Evolutionary conservation across 805 yeast species (phyloP), one percentile per base, ranked within the genome.

Genomic region (Kluyveromyces aestuarii): DNA sequence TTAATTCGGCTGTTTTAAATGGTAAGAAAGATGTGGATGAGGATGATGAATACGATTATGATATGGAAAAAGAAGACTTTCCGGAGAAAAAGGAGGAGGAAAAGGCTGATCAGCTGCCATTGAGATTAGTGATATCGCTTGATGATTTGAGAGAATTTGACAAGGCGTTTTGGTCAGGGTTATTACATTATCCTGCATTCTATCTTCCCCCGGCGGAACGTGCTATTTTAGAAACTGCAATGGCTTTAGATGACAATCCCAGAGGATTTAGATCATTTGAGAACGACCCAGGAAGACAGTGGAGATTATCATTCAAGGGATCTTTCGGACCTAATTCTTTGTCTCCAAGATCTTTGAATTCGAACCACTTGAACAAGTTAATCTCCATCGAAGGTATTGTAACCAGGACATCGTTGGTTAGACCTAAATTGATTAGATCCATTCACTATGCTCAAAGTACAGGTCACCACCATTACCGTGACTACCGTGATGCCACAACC

Each of bases 361-460:
- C 98, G 2, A 68, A 75, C 13, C 83, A 79, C 54, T 71, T 93
- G 46, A 88, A 96, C 48, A 82, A 83, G 61, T 72, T 91, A 77
- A 80, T 93, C 41, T 82, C 95, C 1, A 74, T 93, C 21, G 97
- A 93, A 68, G 99, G 99, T 48, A 93, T 93, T 57, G 96, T 93
- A 16, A 91, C 98, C 1, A 76, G 93, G 54, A 90, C 96, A 30
- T 89, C 97, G 1, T 73, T 93, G 50, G 95, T 93, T 40, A 77
- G 98, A 52, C 99, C 99, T 37, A 91, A 91, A 64, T 78, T 91
- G 48, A 76, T 89, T 44, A 77, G 95, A 58, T 87, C 96, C 10
- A 96, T 93, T 27, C 98, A 91, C 69, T 91, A 86, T 64, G 88
- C 95, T 52, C 96, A 88, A 50, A 77, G 77, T 39, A 85, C 95